Evolutionary conservation across 495 filamentous ascomycete genomes (phyloP).

Genomic region (Hyaloscypha hepaticicola): DNA sequence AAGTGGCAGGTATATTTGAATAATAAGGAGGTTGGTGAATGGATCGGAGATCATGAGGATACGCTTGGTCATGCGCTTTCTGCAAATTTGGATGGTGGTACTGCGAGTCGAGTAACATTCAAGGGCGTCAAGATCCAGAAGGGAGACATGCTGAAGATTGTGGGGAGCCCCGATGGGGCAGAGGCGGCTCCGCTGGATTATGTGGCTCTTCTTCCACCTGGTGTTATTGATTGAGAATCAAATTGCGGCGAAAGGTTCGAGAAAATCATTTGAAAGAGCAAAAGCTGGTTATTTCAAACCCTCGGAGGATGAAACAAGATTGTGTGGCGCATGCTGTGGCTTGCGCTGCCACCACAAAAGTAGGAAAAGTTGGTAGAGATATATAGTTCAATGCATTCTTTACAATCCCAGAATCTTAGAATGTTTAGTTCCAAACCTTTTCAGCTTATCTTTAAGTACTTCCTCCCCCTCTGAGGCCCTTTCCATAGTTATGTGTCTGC

Average conservation of each 20-base stretch:
- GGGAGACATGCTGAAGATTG: conserved; percentile 59
- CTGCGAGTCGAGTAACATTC: conserved; percentile 62
- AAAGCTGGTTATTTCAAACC: too few relatives aligned
- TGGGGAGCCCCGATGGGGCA: conserved; percentile 55
- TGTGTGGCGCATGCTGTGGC: background rate
- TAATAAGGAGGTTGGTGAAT: conserved; percentile 49
- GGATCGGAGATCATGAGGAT: conserved; percentile 58
- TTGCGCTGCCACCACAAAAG: background rate
- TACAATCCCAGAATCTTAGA: too few relatives aligned
- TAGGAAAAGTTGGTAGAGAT: too few relatives aligned
- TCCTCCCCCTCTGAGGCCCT: too few relatives aligned
- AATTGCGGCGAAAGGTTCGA: background rate
- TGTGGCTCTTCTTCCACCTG: conserved; percentile 57
- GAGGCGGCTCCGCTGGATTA: conserved; percentile 69
- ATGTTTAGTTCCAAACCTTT: too few relatives aligned
- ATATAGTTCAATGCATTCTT: too few relatives aligned
- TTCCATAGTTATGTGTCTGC: too few relatives aligned
- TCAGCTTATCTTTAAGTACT: too few relatives aligned
- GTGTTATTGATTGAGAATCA: conserved; percentile 58
- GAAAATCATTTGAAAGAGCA: too few relatives aligned
- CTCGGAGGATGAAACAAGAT: too few relatives aligned
- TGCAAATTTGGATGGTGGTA: conserved; percentile 60
- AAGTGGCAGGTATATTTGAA: conserved; percentile 55
- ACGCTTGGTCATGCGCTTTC: conserved; percentile 55
- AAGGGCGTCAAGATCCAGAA: conserved; percentile 46